Evolutionary conservation across 2,329 filamentous ascomycete species (phyloP), one percentile per base, ranked within the genome.

Genomic region (Sporothrix dimorphospora): DNA sequence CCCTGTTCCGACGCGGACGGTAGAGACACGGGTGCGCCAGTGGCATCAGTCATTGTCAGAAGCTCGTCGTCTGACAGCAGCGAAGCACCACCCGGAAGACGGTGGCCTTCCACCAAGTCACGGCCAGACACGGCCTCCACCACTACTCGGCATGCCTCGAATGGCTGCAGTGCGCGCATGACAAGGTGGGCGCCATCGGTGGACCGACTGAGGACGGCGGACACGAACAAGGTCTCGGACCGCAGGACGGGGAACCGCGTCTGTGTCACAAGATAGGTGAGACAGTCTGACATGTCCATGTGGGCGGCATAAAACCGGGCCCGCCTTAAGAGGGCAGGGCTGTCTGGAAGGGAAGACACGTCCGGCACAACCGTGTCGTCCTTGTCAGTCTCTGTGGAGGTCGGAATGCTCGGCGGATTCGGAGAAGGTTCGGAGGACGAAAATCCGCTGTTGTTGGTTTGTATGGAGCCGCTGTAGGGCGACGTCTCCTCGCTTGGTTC

Each of bases 171-270:
- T 1, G 85, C 78, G 14, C 80, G 79, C 9, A 82, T 75, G 21
- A 88, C 83, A 12, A 86, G 79, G 1, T 78, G 76, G 1, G 86
- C 84, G 8, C 88, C 87, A 47, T 86, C 84, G 1, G 77, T 71
- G 1, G 85, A 84, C 38, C 87, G 83, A 53, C 85, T 84, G 83
- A 90, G 87, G 45, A 91, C 83, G 2, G 89, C 89, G 69, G 90
- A 83, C 6, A 89, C 84, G 74, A 91, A 90, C 85, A 88, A 88
- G 2, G 85, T 83, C 77, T 91, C 89, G 51, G 87, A 89, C 21
- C 87, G 83, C 2, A 91, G 81, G 1, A 85, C 82, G 0, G 88
- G 86, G 83, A 88, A 91, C 74, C 88, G 89, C 3, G 79, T 80
- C 76, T 91, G 89, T 1, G 82, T 84, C 30, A 89, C 81, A 34